These are phyloP conservation scores for Pseudogymnoascus sp. DNA, from an alignment of 2,329 filamentous ascomycete genomes.

Conservation along the genomic window DNA sequence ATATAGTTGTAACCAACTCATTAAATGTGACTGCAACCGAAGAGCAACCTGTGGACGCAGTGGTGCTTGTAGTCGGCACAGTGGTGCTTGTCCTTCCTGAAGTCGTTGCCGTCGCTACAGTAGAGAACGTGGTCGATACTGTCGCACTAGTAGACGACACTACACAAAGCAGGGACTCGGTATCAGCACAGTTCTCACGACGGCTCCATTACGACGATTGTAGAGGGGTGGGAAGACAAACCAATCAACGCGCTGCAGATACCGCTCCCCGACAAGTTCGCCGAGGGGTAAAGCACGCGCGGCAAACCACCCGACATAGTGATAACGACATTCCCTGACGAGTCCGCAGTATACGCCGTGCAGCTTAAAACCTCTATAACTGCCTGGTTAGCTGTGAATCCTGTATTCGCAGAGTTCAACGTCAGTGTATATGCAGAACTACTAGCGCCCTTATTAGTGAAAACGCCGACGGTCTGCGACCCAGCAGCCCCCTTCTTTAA, in stretches of 20 bases:
- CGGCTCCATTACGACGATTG: neutral
- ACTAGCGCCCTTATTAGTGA: conserved; percentile 33
- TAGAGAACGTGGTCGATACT: neutral
- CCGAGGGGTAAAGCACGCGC: conserved; percentile 31
- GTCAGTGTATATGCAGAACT: conserved; percentile 25
- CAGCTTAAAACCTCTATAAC: conserved; percentile 39
- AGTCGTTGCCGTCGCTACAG: conserved; percentile 18
- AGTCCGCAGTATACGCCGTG: conserved; percentile 33
- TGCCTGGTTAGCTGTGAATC: conserved; percentile 29
- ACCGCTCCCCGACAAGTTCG: conserved; percentile 26
- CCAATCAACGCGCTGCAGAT: conserved; percentile 23
- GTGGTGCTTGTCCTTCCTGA: conserved; percentile 4
- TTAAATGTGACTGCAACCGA: conserved; percentile 56
- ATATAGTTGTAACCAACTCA: conserved; percentile 47
- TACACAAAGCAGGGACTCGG: neutral
- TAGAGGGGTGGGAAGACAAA: neutral
- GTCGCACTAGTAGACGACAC: neutral
- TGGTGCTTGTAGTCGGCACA: conserved; percentile 12
- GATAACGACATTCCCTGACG: conserved; percentile 34
- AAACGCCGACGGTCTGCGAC: conserved; percentile 25
- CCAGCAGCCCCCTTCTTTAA: conserved; percentile 16
- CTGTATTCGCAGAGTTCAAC: conserved; percentile 31
- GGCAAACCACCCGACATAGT: conserved; percentile 36
- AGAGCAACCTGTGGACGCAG: conserved; percentile 34
- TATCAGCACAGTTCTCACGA: neutral